A percentile compares a stretch with the other conserved stretches of the same genome.
Conservation (phyloP, 2,329 filamentous ascomycete species). For the Emericellopsis atlantica region DNA sequence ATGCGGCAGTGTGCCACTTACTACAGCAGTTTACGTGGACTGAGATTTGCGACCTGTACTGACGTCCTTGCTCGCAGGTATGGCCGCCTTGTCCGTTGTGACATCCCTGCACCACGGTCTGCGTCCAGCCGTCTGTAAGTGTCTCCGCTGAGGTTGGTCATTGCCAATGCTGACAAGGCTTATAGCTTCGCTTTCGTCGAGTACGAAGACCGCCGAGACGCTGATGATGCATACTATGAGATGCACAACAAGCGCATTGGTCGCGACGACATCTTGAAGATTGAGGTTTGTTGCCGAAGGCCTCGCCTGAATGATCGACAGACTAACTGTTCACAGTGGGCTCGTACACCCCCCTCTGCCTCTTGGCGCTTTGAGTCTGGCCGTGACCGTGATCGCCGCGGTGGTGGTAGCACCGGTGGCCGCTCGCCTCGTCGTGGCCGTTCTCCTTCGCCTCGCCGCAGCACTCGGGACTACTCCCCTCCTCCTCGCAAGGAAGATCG, state of each 20-base stretch:
- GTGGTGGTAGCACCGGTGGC: slow-evolving; percentile 22
- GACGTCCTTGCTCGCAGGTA: slow-evolving; percentile 47
- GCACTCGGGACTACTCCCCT: slow-evolving; percentile 70
- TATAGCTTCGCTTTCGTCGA: slow-evolving; percentile 90
- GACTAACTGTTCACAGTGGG: slow-evolving; percentile 54
- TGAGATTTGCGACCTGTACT: background rate
- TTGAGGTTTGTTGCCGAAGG: slow-evolving; percentile 55
- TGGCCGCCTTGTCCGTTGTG: slow-evolving; percentile 93
- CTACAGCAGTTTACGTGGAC: no score
- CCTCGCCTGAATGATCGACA: background rate
- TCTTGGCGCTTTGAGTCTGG: slow-evolving; percentile 98
- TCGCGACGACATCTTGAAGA: slow-evolving; percentile 90
- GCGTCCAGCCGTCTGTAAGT: slow-evolving; percentile 92
- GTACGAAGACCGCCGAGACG: slow-evolving; percentile 96
- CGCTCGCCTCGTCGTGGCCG: slow-evolving; percentile 57
- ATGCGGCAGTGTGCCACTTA: no score
- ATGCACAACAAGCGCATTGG: slow-evolving; percentile 99
- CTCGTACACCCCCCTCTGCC: slow-evolving; percentile 90
- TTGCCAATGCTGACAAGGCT: background rate
- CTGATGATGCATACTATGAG: slow-evolving; percentile 97
- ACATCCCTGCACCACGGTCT: slow-evolving; percentile 91
- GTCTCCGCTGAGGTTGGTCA: background rate
- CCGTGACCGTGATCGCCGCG: slow-evolving; percentile 55
- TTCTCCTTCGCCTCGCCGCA: slow-evolving; percentile 66
- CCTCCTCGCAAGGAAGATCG: slow-evolving; percentile 82